A percentile compares a stretch with the other conserved stretches of the same genome.
Evolutionary conservation across 495 filamentous ascomycete genomes (phyloP).

Genomic region (Lasiosphaeria miniovina): DNA sequence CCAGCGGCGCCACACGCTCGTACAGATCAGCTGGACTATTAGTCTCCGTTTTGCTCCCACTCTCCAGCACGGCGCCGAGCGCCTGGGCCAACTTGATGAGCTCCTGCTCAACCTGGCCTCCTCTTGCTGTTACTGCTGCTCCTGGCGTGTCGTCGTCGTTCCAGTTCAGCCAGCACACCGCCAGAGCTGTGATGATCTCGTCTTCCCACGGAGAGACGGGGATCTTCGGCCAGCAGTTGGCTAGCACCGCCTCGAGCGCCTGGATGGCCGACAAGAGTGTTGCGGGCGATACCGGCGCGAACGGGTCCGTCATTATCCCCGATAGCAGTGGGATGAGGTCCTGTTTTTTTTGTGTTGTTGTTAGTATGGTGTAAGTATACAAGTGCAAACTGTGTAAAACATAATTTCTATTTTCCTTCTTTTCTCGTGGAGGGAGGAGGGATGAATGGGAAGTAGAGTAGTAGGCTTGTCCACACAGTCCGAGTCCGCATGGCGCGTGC

Average conservation of each 20-base stretch:
- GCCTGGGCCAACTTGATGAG: slow-evolving; percentile 39
- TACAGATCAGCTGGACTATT: slow-evolving; percentile 31
- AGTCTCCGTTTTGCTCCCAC: slow-evolving; percentile 30
- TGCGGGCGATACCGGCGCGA: slow-evolving; percentile 55
- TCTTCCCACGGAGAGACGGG: slow-evolving; percentile 52
- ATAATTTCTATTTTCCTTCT: too few species aligned
- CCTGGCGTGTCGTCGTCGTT: slow-evolving; percentile 38
- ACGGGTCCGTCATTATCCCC: slow-evolving; percentile 64
- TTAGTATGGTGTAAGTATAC: background rate
- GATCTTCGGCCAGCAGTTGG: slow-evolving; percentile 72
- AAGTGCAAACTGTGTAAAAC: too few species aligned
- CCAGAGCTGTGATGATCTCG: slow-evolving; percentile 65
- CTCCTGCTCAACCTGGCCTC: background rate
- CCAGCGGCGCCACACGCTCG: slow-evolving; percentile 29
- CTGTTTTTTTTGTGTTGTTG: slow-evolving; percentile 30
- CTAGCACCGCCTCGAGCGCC: slow-evolving; percentile 57
- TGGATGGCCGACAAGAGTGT: slow-evolving; percentile 53
- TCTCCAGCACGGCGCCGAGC: slow-evolving; percentile 31
- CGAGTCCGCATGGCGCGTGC: too few species aligned
- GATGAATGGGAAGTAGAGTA: background rate
- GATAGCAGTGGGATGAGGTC: slow-evolving; percentile 67
- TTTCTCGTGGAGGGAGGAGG: too few species aligned
- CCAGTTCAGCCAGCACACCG: slow-evolving; percentile 65
- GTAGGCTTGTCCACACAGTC: too few species aligned
- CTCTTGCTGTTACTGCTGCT: slow-evolving; percentile 13